These are phyloP conservation scores for Cornus kousa DNA, from an alignment of 148 eudicot genomes.

Conservation along the genomic window DNA sequence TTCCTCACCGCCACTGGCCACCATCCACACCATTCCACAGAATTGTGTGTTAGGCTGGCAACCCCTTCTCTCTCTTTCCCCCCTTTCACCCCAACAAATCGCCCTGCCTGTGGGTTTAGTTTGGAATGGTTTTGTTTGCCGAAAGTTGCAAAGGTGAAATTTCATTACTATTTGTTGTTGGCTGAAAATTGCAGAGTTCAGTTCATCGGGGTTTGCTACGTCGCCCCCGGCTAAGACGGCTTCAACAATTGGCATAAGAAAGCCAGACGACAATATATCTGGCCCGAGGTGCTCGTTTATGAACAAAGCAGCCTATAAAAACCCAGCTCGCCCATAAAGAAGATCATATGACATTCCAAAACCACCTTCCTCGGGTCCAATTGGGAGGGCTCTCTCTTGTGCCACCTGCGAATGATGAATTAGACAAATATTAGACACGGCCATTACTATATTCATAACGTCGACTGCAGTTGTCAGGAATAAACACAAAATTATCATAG, in stretches of 20 bases:
- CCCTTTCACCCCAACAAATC: too few relatives aligned
- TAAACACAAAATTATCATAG: background rate
- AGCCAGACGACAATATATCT: slow-evolving; percentile 34
- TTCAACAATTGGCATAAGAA: slow-evolving; percentile 60
- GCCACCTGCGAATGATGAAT: slow-evolving; percentile 42
- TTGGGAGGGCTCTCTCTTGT: slow-evolving; percentile 71
- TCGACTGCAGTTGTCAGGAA: background rate
- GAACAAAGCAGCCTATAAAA: slow-evolving; percentile 75
- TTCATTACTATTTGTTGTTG: too few relatives aligned
- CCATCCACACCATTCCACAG: too few relatives aligned
- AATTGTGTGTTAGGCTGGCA: too few relatives aligned
- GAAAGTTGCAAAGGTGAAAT: too few relatives aligned
- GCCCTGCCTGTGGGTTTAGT: too few relatives aligned
- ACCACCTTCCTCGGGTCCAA: slow-evolving; percentile 86
- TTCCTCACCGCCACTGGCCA: too few relatives aligned
- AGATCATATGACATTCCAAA: slow-evolving; percentile 89
- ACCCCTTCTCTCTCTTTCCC: too few relatives aligned
- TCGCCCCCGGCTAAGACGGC: slow-evolving; percentile 79
- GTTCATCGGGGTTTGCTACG: too few relatives aligned
- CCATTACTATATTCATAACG: background rate
- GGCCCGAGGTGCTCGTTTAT: slow-evolving; percentile 60
- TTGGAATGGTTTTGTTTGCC: too few relatives aligned
- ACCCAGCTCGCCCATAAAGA: slow-evolving; percentile 78
- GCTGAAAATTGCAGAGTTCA: too few relatives aligned
- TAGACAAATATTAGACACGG: background rate